Conservation (phyloP, 306 rosid species). For the Cercis canadensis region DNA sequence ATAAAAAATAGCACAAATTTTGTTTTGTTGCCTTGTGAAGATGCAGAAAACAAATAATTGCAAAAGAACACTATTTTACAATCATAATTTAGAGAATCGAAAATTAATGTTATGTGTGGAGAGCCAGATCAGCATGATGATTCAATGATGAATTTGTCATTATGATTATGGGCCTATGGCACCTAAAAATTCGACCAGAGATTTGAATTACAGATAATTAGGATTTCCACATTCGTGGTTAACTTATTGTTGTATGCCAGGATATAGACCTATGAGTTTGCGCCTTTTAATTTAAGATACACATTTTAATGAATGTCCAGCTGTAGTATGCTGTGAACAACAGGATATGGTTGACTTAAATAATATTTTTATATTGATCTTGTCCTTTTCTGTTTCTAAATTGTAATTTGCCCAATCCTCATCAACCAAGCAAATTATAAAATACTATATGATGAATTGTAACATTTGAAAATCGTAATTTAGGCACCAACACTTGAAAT, state of each 20-base stretch:
- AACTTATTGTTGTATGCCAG: slow-evolving; percentile 49
- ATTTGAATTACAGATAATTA: slow-evolving; percentile 41
- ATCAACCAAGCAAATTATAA: slow-evolving; percentile 3
- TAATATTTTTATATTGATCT: slow-evolving; percentile 27
- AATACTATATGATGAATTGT: too few relatives aligned
- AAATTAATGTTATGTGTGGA: slow-evolving; percentile 25
- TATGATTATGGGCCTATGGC: slow-evolving; percentile 21
- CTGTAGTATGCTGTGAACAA: slow-evolving; percentile 50
- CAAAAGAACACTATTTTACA: not conserved
- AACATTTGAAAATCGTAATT: too few relatives aligned
- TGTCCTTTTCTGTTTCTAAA: slow-evolving; percentile 43
- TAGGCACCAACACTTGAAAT: too few relatives aligned
- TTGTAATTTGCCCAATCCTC: slow-evolving; percentile 32
- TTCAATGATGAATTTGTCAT: slow-evolving; percentile 31
- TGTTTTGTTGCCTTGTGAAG: too few relatives aligned
- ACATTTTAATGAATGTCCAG: slow-evolving; percentile 54
- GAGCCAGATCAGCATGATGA: slow-evolving; percentile 37
- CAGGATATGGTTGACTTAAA: slow-evolving; percentile 43
- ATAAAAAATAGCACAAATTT: too few relatives aligned
- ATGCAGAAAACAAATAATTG: too few relatives aligned
- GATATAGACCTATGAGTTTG: slow-evolving; percentile 44
- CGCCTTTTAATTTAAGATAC: slow-evolving; percentile 33
- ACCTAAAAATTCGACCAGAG: slow-evolving; percentile 42
- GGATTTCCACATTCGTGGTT: slow-evolving; percentile 23
- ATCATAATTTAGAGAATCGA: slow-evolving; percentile 1